Conservation (phyloP, 2,329 filamentous ascomycete genomes). For the Penicillium sumatraense region DNA sequence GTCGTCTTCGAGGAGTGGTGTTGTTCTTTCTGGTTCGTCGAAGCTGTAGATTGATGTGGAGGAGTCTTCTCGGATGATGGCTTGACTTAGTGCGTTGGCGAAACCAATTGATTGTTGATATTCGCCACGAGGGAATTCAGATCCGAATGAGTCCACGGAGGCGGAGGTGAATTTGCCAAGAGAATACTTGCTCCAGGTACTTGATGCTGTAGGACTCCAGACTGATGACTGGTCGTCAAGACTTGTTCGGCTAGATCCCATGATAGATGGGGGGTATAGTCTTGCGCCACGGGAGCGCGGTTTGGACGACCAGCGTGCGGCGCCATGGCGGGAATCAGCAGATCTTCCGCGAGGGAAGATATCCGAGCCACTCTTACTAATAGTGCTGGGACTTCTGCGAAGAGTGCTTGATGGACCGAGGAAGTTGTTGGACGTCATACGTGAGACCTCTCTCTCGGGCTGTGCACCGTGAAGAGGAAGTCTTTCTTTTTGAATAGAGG, state of each 20-base stretch:
- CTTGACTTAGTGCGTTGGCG: constrained; percentile 92
- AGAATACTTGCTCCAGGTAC: constrained; percentile 93
- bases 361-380: constrained; percentile 93
- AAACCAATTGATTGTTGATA: constrained; percentile 98
- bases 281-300: constrained; percentile 76
- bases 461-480: constrained; percentile 81
- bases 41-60: constrained; percentile 56
- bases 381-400: constrained; percentile 83
- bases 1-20: constrained; percentile 85
- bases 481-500: constrained; percentile 83
- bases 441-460: constrained; percentile 44
- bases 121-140: constrained; percentile 73
- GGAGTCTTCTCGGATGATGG: constrained; percentile 83
- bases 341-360: constrained; percentile 70
- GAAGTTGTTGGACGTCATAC: constrained; percentile 60
- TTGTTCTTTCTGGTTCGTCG: constrained; percentile 64
- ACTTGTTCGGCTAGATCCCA: constrained; percentile 91
- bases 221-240: constrained; percentile 88
- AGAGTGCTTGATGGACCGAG: constrained; percentile 74
- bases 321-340: constrained; percentile 65
- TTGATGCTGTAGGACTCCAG: constrained; percentile 91
- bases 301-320: constrained; percentile 81
- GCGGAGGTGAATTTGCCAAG: constrained; percentile 87
- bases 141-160: constrained; percentile 88
- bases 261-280: constrained; percentile 74